A percentile compares a stretch with the other conserved stretches of the same genome.
Conservation (phyloP, 345 rosid genomes). For the Bruguiera gymnorhiza region DNA sequence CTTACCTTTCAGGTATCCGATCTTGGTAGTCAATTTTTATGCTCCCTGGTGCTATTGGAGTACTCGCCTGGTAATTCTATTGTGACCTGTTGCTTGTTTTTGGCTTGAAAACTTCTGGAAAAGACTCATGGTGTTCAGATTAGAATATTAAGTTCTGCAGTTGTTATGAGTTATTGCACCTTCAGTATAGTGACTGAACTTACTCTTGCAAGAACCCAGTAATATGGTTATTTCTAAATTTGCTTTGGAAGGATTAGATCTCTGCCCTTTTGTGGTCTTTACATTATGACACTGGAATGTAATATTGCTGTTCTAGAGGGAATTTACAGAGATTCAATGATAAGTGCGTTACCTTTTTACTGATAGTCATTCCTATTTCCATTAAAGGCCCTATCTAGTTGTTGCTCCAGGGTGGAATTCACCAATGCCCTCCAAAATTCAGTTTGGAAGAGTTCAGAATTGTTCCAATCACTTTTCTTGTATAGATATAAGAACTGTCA, state of each 20-base stretch:
- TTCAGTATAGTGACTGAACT: not conserved
- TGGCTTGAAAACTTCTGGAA: not conserved
- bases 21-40: slow-evolving; percentile 85
- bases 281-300: not conserved
- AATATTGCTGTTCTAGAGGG: not conserved
- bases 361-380: not conserved
- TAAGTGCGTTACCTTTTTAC: not conserved
- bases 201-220: not conserved
- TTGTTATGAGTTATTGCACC: not conserved
- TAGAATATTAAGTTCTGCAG: not conserved
- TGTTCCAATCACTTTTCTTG: too few relatives aligned
- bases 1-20: slow-evolving; percentile 58
- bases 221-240: too few relatives aligned
- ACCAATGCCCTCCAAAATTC: too few relatives aligned
- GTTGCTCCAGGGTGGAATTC: too few relatives aligned
- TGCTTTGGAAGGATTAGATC: not conserved
- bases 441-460: too few relatives aligned
- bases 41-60: slow-evolving; percentile 99
- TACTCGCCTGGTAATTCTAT: slow-evolving; percentile 72
- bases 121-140: not conserved
- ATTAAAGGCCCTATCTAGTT: too few relatives aligned
- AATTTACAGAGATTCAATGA: not conserved
- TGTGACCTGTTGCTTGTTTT: slow-evolving; percentile 5
- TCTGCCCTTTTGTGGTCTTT: not conserved
- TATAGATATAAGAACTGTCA: too few relatives aligned